Evolutionary conservation across 2,329 filamentous ascomycete genomes (phyloP), one percentile per base, ranked within the genome.

Genomic region (Grosmannia clavigera): DNA sequence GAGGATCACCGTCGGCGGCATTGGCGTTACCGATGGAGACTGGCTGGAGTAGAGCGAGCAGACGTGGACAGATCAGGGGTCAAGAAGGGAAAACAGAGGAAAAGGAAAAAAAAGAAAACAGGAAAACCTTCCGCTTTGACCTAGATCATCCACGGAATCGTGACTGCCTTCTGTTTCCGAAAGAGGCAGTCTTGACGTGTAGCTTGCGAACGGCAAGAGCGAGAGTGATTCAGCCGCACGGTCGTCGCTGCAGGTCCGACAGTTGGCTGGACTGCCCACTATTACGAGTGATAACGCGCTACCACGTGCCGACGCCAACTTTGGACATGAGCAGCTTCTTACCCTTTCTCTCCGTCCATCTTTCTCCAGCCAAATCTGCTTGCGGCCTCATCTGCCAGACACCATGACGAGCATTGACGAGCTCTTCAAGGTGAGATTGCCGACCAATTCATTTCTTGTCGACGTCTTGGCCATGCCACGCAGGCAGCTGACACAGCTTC

Each of bases 1-100:
- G 68, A 97, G 78, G 65, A 97, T 88, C 62, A 96, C 67, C 0
- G 75, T 81, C 1, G 79, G 80, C 58, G 80, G 68, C 80, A 83
- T 82, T 82, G 27, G 62, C 53, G 33, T 19, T 16, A 40, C 1
- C n/a, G 40, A 33, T 58, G 14, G 56, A 29, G 11, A 10, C 5
- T 27, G 55, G 31, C 19, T 22, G 22, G 40, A 38, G 10, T 14
- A 25, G 14, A 55, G 14, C 31, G 16, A 5, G 3, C 33, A 58
- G 5, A 31, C 7, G 29, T 31, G 29, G 29, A 31, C 29, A 7
- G 29, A 31, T 5, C 2, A 31, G 29, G 29, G 29, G 29, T 7
- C 29, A 31, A 35, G 11, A 2, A 1, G n/a, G 22, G 10, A 10
- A n/a, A 48, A 59, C 2, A 55, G 35, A 10, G 53, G 29, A 59